A percentile compares a stretch with the other conserved stretches of the same genome.
Evolutionary conservation across 768 basidiomycete genomes (phyloP).

Genomic region (Lactifluus subvellereus): DNA sequence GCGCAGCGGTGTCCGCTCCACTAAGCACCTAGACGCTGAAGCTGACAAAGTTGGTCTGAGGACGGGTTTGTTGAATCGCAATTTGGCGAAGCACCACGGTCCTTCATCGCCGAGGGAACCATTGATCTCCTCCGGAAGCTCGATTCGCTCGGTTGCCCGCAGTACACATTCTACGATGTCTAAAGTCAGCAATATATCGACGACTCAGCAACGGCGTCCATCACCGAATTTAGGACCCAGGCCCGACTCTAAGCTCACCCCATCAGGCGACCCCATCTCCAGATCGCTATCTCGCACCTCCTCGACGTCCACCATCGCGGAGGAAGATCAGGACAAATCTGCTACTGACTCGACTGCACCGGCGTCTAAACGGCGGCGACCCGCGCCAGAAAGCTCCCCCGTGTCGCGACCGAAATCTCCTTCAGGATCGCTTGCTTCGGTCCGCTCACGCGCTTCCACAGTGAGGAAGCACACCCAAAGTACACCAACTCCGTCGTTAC

Average conservation of each 20-base stretch:
- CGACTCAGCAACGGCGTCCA: conserved; percentile 27
- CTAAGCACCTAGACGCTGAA: conserved; percentile 30
- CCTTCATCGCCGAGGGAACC: conserved; percentile 29
- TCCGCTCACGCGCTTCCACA: conserved; percentile 36
- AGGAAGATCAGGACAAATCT: conserved; percentile 10
- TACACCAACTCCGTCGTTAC: conserved; percentile 21
- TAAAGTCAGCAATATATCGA: conserved; percentile 27
- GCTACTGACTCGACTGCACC: not conserved
- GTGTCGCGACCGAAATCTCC: conserved; percentile 23
- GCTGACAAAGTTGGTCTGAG: conserved; percentile 41
- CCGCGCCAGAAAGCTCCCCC: conserved; percentile 12
- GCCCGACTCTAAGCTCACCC: conserved; percentile 72
- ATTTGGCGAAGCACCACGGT: conserved; percentile 26
- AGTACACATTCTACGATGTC: conserved; percentile 36
- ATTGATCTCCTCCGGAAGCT: conserved; percentile 32
- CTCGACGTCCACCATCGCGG: conserved; percentile 19
- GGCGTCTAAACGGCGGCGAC: conserved; percentile 15
- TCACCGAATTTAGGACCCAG: conserved; percentile 27
- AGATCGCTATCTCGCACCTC: conserved; percentile 20
- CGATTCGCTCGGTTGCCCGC: conserved; percentile 44
- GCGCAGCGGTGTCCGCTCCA: conserved; percentile 25
- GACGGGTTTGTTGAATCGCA: conserved; percentile 38
- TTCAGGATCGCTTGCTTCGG: conserved; percentile 35
- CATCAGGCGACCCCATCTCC: conserved; percentile 31
- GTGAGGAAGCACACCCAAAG: conserved; percentile 30